A percentile compares a stretch with the other conserved stretches of the same genome.
Conservation (phyloP, 164 flowering plant genomes). For the Magnolia sinica region DNA sequence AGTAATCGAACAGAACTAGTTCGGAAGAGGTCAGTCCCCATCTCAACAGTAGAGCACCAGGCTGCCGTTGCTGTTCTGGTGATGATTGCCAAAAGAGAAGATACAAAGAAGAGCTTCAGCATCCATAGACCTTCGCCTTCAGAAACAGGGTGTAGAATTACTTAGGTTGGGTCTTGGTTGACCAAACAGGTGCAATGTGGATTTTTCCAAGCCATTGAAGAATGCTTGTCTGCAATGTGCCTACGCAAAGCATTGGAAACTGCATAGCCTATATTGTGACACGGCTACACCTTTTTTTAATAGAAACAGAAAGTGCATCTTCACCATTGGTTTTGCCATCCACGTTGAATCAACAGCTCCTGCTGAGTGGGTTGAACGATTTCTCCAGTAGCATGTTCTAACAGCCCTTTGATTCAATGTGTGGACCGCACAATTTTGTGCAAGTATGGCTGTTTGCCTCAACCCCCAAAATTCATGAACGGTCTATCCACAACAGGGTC, state of each 20-base stretch:
- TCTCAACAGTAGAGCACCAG: not conserved
- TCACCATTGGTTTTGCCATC: too few species aligned
- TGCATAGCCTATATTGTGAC: too few species aligned
- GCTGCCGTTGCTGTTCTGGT: not conserved
- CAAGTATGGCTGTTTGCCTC: too few species aligned
- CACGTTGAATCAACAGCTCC: too few species aligned
- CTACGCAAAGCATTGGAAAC: not conserved
- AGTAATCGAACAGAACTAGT: conserved; percentile 27
- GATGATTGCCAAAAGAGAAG: not conserved
- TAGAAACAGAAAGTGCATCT: too few species aligned
- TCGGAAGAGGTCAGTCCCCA: not conserved
- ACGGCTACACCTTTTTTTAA: too few species aligned
- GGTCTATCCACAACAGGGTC: too few species aligned
- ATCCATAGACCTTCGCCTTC: not conserved
- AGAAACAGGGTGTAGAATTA: not conserved
- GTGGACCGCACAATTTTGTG: too few species aligned
- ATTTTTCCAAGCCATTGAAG: conserved; percentile 6
- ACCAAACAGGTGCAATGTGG: not conserved
- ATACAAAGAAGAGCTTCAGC: not conserved
- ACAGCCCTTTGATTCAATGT: too few species aligned
- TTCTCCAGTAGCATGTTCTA: too few species aligned
- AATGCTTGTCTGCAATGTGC: conserved; percentile 6
- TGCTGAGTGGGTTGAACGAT: too few species aligned
- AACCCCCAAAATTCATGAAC: too few species aligned
- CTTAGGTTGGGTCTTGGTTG: not conserved